phyloP scores from a whole-genome alignment of 352 stramenopile species.

The Globisporangium parvum region DNA sequence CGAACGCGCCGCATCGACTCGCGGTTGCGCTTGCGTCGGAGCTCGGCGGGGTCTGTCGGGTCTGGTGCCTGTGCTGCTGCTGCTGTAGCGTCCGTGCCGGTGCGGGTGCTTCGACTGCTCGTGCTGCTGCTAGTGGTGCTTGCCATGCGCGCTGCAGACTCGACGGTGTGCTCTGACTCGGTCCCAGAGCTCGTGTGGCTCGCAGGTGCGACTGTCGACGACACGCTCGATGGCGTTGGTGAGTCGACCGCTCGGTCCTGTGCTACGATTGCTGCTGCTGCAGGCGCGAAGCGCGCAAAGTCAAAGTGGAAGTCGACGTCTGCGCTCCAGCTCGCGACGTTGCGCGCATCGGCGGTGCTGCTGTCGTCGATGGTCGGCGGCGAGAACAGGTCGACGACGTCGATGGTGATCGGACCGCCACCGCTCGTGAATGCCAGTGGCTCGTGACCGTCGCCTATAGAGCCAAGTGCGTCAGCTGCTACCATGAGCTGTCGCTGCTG shows the following conservation, averaged over 20 bases:
- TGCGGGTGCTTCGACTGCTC: background rate
- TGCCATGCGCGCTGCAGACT: background rate
- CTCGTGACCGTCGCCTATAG: no score
- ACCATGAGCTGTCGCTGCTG: no score
- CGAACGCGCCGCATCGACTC: conserved; percentile 28
- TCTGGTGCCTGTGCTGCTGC: background rate
- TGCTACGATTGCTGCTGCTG: no score
- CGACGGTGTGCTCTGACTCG: background rate
- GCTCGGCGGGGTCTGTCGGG: no score
- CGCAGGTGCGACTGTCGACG: background rate
- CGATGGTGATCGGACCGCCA: background rate
- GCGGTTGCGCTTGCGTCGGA: conserved; percentile 22
- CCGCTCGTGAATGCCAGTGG: background rate
- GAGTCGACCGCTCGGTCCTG: background rate
- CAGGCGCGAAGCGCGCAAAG: background rate
- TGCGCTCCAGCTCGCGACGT: no score
- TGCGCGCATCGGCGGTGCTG: no score
- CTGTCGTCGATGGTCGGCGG: background rate
- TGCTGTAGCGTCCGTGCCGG: background rate
- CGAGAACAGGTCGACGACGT: conserved; percentile 5
- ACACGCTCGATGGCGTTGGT: background rate
- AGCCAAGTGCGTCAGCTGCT: no score
- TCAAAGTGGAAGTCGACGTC: background rate
- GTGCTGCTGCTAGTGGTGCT: no score
- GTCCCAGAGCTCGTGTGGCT: background rate